These are phyloP conservation scores for Hypericum perforatum DNA, from an alignment of 345 rosid genomes.

Conservation along the genomic window DNA sequence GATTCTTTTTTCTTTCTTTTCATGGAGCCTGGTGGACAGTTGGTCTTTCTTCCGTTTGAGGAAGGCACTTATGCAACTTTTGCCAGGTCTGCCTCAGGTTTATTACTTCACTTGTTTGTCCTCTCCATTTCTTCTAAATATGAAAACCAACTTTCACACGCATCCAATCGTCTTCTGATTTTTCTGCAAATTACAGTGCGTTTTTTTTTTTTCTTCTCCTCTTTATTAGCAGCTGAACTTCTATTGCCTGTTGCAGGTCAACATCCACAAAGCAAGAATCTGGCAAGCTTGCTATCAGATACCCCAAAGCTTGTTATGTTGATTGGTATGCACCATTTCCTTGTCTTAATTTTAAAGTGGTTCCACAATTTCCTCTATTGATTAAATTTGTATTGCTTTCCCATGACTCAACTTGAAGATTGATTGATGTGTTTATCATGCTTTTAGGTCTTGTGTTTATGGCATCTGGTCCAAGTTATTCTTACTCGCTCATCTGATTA, in stretches of 20 bases:
- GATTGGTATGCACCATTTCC: constrained; percentile 39
- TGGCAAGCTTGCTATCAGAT: constrained; percentile 54
- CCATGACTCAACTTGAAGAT: background rate
- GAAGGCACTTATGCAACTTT: no score
- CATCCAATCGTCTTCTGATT: background rate
- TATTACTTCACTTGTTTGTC: no score
- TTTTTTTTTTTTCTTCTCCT: background rate
- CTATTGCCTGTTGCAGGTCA: constrained; percentile 28
- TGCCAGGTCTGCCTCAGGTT: no score
- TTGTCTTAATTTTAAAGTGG: background rate
- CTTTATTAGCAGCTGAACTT: constrained; percentile 4
- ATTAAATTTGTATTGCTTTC: no score
- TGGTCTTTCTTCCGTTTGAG: no score
- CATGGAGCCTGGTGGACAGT: no score
- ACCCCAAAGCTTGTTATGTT: constrained; percentile 78
- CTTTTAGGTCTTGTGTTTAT: constrained; percentile 60
- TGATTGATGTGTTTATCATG: constrained; percentile 9
- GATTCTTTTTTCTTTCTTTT: no score
- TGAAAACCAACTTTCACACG: no score
- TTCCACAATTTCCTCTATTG: no score
- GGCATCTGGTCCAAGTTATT: constrained; percentile 97
- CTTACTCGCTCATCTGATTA: constrained; percentile 81
- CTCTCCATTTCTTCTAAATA: no score
- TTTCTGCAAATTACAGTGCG: background rate
- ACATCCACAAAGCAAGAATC: constrained; percentile 36